Percentiles rank a stretch among this genome's conserved stretches.
Evolutionary conservation across 139 green algal genomes (phyloP).

Genomic region (Tetratostichococcus sp.): DNA sequence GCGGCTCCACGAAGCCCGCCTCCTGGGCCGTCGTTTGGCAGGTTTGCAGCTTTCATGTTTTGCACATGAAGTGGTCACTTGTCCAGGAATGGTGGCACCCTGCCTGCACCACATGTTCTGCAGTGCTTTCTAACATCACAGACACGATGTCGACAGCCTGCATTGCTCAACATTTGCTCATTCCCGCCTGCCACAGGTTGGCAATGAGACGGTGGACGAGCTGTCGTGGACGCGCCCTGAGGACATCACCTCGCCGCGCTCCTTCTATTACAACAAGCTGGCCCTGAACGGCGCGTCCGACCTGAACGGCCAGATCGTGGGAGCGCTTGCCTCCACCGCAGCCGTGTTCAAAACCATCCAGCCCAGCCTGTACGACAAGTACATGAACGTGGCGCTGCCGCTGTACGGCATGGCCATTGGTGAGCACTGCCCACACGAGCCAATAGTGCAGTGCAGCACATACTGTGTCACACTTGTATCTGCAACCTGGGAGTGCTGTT

Average conservation of each 20-base stretch:
- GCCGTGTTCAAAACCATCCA: constrained; percentile 16
- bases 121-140: no score
- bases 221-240: constrained; percentile 7
- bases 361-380: constrained; percentile 14
- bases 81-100: no score
- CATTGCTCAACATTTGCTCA: background rate
- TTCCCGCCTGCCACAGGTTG: constrained; percentile 6
- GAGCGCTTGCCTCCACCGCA: constrained; percentile 16
- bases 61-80: no score
- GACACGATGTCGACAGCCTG: no score
- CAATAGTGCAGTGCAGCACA: no score
- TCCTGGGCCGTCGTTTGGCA: constrained; percentile 21
- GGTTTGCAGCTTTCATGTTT: no score
- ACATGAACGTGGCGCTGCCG: constrained; percentile 12
- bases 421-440: no score
- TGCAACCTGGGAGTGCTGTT: no score
- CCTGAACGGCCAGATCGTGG: constrained; percentile 20
- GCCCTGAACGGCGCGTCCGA: constrained; percentile 14
- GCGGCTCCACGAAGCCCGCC: background rate
- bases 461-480: no score
- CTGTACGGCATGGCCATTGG: constrained; percentile 7
- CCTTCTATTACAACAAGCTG: constrained; percentile 16
- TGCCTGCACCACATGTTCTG: background rate
- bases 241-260: constrained; percentile 1
- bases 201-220: constrained; percentile 22